Evolutionary conservation across 1,284 basidiomycete genomes (phyloP), one percentile per base, ranked within the genome.

Genomic region (Sporisorium reilianum): DNA sequence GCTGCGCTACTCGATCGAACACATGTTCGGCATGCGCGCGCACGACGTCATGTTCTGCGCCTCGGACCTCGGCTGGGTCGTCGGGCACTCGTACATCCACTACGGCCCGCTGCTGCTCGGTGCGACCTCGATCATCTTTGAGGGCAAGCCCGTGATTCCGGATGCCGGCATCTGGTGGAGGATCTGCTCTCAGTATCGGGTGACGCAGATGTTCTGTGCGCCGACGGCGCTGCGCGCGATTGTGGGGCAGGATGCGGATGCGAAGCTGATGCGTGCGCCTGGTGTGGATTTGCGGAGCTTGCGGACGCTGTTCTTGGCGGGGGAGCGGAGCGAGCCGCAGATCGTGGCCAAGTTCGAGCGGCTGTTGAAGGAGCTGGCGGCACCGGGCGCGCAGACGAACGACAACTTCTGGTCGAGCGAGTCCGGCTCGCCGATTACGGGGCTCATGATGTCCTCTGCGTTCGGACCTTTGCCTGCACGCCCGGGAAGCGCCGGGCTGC

Each of bases 321-420:
- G 81, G 16, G 81, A 83, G 57, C 41, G 81, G 18, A 60, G 52
- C 28, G 81, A 83, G 50, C 81, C 81, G 0, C 74, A 77, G 18
- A 80, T 83, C 40, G 80, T 83, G 28, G 62, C 62, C 10, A 38
- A 30, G 18, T 83, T 80, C 55, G 75, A 73, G 34, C 23, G 45
- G 22, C 46, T 80, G 30, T 54, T 83, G 20, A 64, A 65, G 38
- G 68, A 83, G 55, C 22, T 81, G 14, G 81, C 64, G 25, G 81
- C 81, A 8, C 76, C 77, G 7, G 79, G 79, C 1, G 74, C 80
- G 0, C 65, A 77, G 54, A 79, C 79, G 23, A 81, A 80, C 56
- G 82, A 84, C 58, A 82, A 84, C 55, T 83, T 80, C 42, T 83
- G 81, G 81, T 77, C 71, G 10, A 80, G 72, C 51, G 81, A 83